These are phyloP conservation scores for Penicillium ochrochloron DNA, from an alignment of 495 filamentous ascomycete species.

Conservation along the genomic window DNA sequence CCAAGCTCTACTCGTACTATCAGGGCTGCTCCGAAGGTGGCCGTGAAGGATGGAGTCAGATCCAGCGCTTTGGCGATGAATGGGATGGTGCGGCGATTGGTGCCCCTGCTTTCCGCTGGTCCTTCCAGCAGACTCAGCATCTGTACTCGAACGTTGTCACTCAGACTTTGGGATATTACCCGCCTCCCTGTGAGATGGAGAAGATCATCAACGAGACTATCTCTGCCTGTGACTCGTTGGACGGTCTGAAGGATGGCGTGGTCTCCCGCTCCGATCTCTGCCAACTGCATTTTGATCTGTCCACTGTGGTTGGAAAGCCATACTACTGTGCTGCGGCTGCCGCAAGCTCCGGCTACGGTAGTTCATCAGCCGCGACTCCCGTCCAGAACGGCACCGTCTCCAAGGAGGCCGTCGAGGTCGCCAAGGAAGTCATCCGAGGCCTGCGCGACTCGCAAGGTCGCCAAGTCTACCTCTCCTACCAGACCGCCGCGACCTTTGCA, in stretches of 20 bases:
- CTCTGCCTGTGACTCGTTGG: conserved; percentile 51
- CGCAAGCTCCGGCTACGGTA: conserved; percentile 12
- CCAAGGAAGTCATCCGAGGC: conserved; percentile 46
- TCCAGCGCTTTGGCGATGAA: conserved; percentile 51
- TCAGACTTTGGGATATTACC: conserved; percentile 44
- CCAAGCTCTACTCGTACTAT: conserved; percentile 57
- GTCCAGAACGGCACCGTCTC: conserved; percentile 52
- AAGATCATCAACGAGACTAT: conserved; percentile 51
- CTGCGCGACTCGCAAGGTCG: conserved; percentile 48
- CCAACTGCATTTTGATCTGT: conserved; percentile 43
- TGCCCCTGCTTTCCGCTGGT: conserved; percentile 54
- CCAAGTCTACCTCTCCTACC: conserved; percentile 53
- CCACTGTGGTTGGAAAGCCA: conserved; percentile 41
- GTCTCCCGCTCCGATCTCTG: conserved; percentile 56
- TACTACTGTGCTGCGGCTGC: conserved; percentile 48
- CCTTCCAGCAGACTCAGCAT: conserved; percentile 51
- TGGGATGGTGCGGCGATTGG: conserved; percentile 53
- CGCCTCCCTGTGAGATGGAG: conserved; percentile 49
- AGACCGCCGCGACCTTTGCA: conserved; percentile 42
- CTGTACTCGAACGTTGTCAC: conserved; percentile 46
- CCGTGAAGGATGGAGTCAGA: conserved; percentile 53
- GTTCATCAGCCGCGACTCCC: conserved; percentile 29
- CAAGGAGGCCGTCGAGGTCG: conserved; percentile 42
- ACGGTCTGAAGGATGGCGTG: conserved; percentile 55
- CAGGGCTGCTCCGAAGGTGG: conserved; percentile 60